Conservation (phyloP, 2,329 filamentous ascomycete genomes). For the Cytospora piceicola region DNA sequence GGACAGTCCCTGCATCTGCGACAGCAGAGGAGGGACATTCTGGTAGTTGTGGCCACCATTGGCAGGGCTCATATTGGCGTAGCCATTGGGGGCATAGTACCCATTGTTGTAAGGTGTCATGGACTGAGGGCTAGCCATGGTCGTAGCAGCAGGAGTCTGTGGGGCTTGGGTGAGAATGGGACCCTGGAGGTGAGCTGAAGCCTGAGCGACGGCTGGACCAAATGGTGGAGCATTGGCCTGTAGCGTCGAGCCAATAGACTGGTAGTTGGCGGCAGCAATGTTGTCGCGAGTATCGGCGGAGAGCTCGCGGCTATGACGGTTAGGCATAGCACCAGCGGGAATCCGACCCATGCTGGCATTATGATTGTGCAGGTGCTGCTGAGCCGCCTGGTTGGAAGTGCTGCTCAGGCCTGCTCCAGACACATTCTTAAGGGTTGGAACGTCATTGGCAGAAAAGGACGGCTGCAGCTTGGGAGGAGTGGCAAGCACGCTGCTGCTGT, state of each 20-base stretch:
- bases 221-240: conserved; percentile 83
- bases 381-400: conserved; percentile 62
- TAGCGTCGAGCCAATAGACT: conserved; percentile 70
- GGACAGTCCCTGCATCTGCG: conserved; percentile 70
- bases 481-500: conserved; percentile 52
- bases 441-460: conserved; percentile 88
- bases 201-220: conserved; percentile 61
- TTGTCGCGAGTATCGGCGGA: conserved; percentile 50
- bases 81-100: conserved; percentile 38
- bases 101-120: conserved; percentile 36
- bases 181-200: conserved; percentile 26
- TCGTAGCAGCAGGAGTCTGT: conserved; percentile 32
- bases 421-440: conserved; percentile 80
- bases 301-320: conserved; percentile 75
- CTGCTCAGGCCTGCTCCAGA: conserved; percentile 53
- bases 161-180: conserved; percentile 18
- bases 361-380: conserved; percentile 73
- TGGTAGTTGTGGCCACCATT: conserved; percentile 34
- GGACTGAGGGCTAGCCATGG: conserved; percentile 38
- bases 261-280: conserved; percentile 51
- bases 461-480: conserved; percentile 77
- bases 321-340: conserved; percentile 66
- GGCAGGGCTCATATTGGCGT: conserved; percentile 32
- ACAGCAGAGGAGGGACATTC: conserved; percentile 64
- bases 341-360: conserved; percentile 83